These are phyloP conservation scores for Schizosaccharomyces versatilis DNA, from an alignment of 1,139 yeast species.

Conservation along the genomic window DNA sequence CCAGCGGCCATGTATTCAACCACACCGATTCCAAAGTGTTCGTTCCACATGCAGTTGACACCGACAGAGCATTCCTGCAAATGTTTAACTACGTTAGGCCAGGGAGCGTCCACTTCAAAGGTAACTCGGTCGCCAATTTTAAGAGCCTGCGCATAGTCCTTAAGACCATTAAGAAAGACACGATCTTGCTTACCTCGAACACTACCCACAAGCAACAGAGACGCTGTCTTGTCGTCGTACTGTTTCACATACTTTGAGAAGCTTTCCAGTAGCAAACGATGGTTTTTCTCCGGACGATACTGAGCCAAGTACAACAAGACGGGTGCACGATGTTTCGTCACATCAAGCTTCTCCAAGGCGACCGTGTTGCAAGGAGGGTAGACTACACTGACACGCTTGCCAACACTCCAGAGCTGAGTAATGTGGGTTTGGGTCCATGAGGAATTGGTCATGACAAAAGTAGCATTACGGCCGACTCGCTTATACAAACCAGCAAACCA, in stretches of 20 bases:
- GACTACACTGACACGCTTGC: conserved; percentile 26
- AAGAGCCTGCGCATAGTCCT: conserved; percentile 26
- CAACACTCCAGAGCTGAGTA: conserved; percentile 15
- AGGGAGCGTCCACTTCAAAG: conserved; percentile 57
- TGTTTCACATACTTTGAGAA: conserved; percentile 26
- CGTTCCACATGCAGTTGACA: conserved; percentile 96
- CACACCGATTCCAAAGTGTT: conserved; percentile 93
- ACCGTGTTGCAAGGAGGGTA: conserved; percentile 81
- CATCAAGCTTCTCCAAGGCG: conserved; percentile 20
- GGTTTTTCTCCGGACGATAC: conserved; percentile 89
- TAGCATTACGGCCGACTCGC: conserved; percentile 43
- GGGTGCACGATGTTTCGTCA: conserved; percentile 25
- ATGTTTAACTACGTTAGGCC: conserved; percentile 34
- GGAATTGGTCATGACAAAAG: conserved; percentile 55
- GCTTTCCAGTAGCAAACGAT: conserved; percentile 40
- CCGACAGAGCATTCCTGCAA: conserved; percentile 51
- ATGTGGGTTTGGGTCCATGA: conserved; percentile 80
- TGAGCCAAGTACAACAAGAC: conserved; percentile 66
- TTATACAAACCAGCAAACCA: conserved; percentile 30
- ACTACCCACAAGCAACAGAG: conserved; percentile 59
- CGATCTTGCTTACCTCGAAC: conserved; percentile 54
- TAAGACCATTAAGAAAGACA: conserved; percentile 31
- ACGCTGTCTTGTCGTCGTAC: conserved; percentile 14
- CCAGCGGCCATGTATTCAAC: conserved; percentile 86
- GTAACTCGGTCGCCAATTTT: conserved; percentile 33